Evolutionary conservation across 805 yeast genomes (phyloP), one percentile per base, ranked within the genome.

Genomic region (Hanseniaspora thailandica): DNA sequence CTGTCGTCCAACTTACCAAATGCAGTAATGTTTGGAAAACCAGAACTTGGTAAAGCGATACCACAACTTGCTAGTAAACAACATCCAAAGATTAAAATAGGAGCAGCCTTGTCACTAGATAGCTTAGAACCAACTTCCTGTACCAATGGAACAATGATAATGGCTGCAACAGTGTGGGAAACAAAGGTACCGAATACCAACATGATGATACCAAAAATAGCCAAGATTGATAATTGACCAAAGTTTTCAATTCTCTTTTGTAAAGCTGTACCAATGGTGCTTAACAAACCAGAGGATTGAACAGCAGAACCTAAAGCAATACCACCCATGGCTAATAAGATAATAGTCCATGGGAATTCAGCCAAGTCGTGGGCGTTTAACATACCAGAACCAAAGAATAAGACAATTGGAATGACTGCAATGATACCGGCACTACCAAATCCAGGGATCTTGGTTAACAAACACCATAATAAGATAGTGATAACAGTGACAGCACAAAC

Each of bases 21-120:
- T 0, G 97, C 98, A 0, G 97, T 89, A 35, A 93, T 96, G 63
- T 93, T 90, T n/a, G 98, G 98, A 75, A 93, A 93, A 0, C 98
- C 97, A 0, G 95, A 83, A 0, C 97, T 89, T 2, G 97, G 97
- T 55, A 90, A 73, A 5, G 96, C 97, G 97, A 90, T 93, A 55
- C 97, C 98, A 52, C 86, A 84, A 0, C 97, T 88, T 19, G 94
- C 82, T 58, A 90, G 69, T 47, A 89, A 65, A 36, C 88, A 75
- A 55, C 70, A 66, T 45, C 71, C 71, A 48, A 71, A 71, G 48
- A 71, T 68, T 47, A 71, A 57, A 28, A 70, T 59, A 7, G 69
- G 69, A 1, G 74, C 68, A 22, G 97, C 90, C 61, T 86, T 94
- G 3, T 89, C 85, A 33, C 76, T 77, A 2, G 80, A 74, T 63